Conservation (phyloP, 257 asterid species). For the Solanum bulbocastanum region DNA sequence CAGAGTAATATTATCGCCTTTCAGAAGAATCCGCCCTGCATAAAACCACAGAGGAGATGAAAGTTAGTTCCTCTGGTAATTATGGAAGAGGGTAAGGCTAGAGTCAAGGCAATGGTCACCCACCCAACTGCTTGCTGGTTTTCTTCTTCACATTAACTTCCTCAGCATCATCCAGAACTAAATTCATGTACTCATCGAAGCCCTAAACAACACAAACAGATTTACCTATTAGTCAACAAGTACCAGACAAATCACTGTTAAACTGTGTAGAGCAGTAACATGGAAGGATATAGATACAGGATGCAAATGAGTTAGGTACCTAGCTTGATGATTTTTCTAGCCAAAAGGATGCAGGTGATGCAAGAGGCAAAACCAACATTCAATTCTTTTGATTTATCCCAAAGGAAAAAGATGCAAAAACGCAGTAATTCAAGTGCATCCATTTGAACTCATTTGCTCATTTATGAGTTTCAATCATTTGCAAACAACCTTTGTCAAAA, state of each 20-base stretch:
- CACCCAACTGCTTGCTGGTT: slow-evolving; percentile 30
- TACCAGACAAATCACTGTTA: neutral
- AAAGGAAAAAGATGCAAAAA: neutral
- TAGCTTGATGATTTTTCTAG: neutral
- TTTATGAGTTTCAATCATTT: neutral
- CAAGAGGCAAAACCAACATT: neutral
- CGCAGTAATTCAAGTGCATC: neutral
- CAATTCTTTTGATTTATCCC: neutral
- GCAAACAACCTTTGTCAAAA: neutral
- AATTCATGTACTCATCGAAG: slow-evolving; percentile 55
- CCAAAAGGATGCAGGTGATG: neutral
- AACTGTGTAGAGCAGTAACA: neutral
- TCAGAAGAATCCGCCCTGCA: slow-evolving; percentile 44
- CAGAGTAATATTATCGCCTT: slow-evolving; percentile 56
- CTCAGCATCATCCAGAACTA: slow-evolving; percentile 39
- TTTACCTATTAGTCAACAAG: neutral
- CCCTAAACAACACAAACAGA: slow-evolving; percentile 4
- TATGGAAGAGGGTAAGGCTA: neutral
- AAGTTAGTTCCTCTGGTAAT: neutral
- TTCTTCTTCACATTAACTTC: slow-evolving; percentile 31
- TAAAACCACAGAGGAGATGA: neutral
- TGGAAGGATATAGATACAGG: neutral
- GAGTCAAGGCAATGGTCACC: neutral
- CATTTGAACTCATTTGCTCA: neutral
- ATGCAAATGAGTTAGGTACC: neutral